Evolutionary conservation across 257 asterid genomes (phyloP).

Genomic region (Gentiana dahurica): DNA sequence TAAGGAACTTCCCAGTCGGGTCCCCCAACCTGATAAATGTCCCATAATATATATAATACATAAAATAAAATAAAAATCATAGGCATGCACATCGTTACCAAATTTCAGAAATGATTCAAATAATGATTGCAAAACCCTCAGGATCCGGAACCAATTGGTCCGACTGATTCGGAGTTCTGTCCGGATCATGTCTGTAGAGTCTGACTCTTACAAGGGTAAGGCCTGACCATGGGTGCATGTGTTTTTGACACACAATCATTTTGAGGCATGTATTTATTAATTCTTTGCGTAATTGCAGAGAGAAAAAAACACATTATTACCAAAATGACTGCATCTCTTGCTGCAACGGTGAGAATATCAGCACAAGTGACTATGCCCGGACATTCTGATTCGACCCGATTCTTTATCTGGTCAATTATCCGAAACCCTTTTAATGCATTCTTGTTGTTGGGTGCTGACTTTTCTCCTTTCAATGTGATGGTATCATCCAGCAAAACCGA

Average conservation of each 20-base stretch:
- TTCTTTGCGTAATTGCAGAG: too few species aligned
- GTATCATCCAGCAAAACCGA: slow-evolving; percentile 78
- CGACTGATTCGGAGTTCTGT: too few species aligned
- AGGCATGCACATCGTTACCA: too few species aligned
- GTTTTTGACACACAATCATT: too few species aligned
- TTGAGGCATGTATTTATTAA: too few species aligned
- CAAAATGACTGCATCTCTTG: slow-evolving; percentile 79
- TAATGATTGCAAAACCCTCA: too few species aligned
- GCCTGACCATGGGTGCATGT: too few species aligned
- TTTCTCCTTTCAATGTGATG: slow-evolving; percentile 62
- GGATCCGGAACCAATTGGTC: too few species aligned
- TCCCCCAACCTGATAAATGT: slow-evolving; percentile 64
- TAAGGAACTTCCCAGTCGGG: slow-evolving; percentile 83
- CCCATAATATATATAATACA: background rate
- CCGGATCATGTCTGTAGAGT: too few species aligned
- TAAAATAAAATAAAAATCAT: background rate
- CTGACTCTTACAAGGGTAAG: too few species aligned
- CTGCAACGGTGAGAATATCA: slow-evolving; percentile 81
- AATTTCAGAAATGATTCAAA: too few species aligned
- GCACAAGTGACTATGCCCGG: slow-evolving; percentile 81
- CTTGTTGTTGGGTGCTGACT: slow-evolving; percentile 48
- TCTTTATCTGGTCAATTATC: slow-evolving; percentile 66
- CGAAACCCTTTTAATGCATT: slow-evolving; percentile 72
- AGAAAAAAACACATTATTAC: slow-evolving; percentile 21
- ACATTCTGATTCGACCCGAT: slow-evolving; percentile 70